Evolutionary conservation across 129 eudicot genomes (phyloP).

Genomic region (Tagetes patula): DNA sequence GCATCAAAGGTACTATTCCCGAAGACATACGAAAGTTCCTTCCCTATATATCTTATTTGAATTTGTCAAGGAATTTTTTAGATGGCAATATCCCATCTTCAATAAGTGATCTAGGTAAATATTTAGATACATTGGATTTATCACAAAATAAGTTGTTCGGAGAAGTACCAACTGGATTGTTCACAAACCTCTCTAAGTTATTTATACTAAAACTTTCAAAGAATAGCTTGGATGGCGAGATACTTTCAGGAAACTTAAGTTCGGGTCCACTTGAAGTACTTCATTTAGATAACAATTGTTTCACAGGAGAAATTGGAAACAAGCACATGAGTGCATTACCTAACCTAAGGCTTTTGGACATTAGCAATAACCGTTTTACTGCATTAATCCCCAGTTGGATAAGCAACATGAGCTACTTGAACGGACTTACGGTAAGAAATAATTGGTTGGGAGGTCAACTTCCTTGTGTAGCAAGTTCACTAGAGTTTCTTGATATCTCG

Average conservation of each 20-base stretch:
- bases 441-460: slow-evolving; percentile 29
- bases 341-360: not conserved
- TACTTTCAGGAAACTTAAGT: slow-evolving; percentile 22
- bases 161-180: slow-evolving; percentile 32
- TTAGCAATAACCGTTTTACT: slow-evolving; percentile 25
- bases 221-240: slow-evolving; percentile 32
- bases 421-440: not conserved
- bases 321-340: too few species aligned
- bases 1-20: slow-evolving; percentile 13
- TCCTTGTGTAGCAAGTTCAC: slow-evolving; percentile 4
- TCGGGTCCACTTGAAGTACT: rapidly evolving
- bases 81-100: slow-evolving; percentile 27
- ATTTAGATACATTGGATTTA: not conserved
- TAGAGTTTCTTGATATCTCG: not conserved
- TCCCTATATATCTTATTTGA: not conserved
- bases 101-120: not conserved
- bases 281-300: slow-evolving; percentile 18
- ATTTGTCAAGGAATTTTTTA: slow-evolving; percentile 26
- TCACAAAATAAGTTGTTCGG: slow-evolving; percentile 29
- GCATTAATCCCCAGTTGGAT: slow-evolving; percentile 27
- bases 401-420: not conserved
- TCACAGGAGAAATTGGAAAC: slow-evolving; percentile 25
- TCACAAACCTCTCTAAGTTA: not conserved
- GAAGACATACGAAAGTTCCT: not conserved
- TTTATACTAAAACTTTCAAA: not conserved